Base-by-base conservation (phyloP, 371 early-diverging fungal genomes). In the Apophysomyces sp. region DNA sequence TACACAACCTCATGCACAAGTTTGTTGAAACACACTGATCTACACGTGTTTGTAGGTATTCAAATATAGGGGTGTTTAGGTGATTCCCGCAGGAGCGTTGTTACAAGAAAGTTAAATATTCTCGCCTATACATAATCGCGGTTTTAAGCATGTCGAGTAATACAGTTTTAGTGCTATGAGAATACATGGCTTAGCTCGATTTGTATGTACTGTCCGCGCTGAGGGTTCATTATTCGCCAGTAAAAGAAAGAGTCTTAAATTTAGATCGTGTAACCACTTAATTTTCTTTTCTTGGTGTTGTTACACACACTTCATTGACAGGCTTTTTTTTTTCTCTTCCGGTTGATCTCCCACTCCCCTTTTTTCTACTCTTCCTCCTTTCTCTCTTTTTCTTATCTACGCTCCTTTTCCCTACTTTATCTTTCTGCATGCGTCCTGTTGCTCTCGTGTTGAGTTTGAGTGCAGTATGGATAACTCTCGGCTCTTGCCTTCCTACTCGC, bases 361-460 rank as follows among this genome's bases (percentile, higher is more conserved):
- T 63, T 16, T 58, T 56, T 57, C 55, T 69, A 52, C 55, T 60
- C 59, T 61, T 51, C 54, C 40, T 52, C 18, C 55, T 40, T 62
- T 44, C 24, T 41, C 26, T 28, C 34, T 40, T 31, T 18, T 26
- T 13, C 29, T 34, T 44, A n/a, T 41, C 36, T 54, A 52, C 26
- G 31, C 32, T 41, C 44, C 41, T 60, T 52, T 31, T 31, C 4
- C 26, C 12, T 34, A 40, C 26, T 16, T 58, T 7, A 29, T 13
- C 16, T 53, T 36, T 36, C 34, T 18, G 11, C 13, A 67, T 67
- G 67, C 67, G 62, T 54, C 36, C 55, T 29, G 30, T 58, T n/a
- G 26, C 49, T 18, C 49, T 62, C 53, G 59, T 55, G 12, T 29
- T 67, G 26, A 41, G 61, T 16, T 34, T 29, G 36, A 9, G 28